A percentile compares a stretch with the other conserved stretches of the same genome.
phyloP scores from a whole-genome alignment of 495 filamentous ascomycete species.

The Astrothelium macrocarpum region DNA sequence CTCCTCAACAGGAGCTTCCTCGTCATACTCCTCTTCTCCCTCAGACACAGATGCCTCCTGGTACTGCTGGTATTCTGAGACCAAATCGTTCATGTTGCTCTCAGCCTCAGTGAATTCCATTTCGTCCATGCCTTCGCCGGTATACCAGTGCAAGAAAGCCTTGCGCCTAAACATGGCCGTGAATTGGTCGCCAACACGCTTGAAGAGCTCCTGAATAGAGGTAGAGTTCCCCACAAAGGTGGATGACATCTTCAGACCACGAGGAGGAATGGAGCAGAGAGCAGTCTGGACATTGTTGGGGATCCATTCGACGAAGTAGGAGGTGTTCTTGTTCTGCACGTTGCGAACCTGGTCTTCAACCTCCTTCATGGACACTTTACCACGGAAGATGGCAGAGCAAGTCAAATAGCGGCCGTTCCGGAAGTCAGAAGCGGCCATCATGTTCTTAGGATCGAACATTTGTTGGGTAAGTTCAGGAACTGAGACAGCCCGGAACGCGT shows the following conservation, averaged over 20 bases:
- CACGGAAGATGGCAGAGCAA: slow-evolving; percentile 99
- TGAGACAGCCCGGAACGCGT: slow-evolving; percentile 93
- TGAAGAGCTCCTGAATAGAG: slow-evolving; percentile 99
- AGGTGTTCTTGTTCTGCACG: slow-evolving; percentile 99
- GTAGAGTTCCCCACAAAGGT: slow-evolving; percentile 99
- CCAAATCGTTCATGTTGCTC: slow-evolving; percentile 99
- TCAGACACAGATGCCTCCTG: slow-evolving; percentile 88
- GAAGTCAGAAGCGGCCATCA: slow-evolving; percentile 99
- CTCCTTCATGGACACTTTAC: slow-evolving; percentile 99
- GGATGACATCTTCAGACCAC: slow-evolving; percentile 97
- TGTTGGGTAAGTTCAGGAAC: slow-evolving; percentile 99
- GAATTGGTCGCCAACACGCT: slow-evolving; percentile 99
- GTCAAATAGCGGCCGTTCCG: slow-evolving; percentile 98
- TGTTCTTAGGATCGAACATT: slow-evolving; percentile 99
- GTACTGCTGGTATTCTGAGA: slow-evolving; percentile 99
- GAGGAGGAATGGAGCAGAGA: slow-evolving; percentile 97
- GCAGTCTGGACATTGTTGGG: slow-evolving; percentile 99
- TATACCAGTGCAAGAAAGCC: slow-evolving; percentile 99
- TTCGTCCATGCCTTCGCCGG: slow-evolving; percentile 99
- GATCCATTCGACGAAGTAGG: slow-evolving; percentile 99
- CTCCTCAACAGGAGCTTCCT: slow-evolving; percentile 41
- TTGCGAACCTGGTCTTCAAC: slow-evolving; percentile 99
- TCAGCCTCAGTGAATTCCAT: slow-evolving; percentile 99
- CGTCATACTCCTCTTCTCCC: slow-evolving; percentile 59
- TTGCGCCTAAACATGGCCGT: slow-evolving; percentile 99